Base-by-base conservation (phyloP, 495 filamentous ascomycete genomes). In the Hypoxylon fragiforme region DNA sequence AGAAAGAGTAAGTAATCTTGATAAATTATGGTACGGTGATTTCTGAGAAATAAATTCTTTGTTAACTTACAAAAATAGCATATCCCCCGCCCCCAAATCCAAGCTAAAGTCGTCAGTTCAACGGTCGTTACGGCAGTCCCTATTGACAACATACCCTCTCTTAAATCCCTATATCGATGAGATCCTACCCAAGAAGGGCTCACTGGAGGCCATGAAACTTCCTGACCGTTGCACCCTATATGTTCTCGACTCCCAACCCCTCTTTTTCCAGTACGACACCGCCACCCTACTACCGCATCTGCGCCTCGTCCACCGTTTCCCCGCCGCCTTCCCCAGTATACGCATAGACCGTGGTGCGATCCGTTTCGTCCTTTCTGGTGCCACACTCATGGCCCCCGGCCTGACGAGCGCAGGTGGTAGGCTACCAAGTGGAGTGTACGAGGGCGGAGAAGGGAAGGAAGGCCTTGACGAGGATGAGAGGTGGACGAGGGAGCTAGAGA, bases 71-170 rank as follows among this genome's bases (percentile, higher is more conserved):
- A 37, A 30, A 4, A 36, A 37, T 34, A 66, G 52, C 50, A 84
- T 97, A 69, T 78, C 84, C 63, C 72, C 85, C 7, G 85, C 86
- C 46, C 84, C 88, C 46, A 94, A 92, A 72, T 88, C 90, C 54
- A 98, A 97, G 81, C 90, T 98, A 72, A 98, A 97, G 74, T 96
- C 92, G 62, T 96, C 92, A 13, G 90, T 88, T 34, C 91, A 96
- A 74, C 89, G 94, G 55, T 83, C 77, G 55, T 81, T 98, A 52
- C 88, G 94, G 62, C 78, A 85, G 50, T 89, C 88, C 60, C 76
- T 97, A 62, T 71, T 90, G 55, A 81, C 90, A 28, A 86, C 90
- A 36, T 96, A 92, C 73, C 94, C 94, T 1, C 79, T 88, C 12
- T 88, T 97, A 44, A 85, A 84, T 50, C 90, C 90, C 0, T 79